Percentiles rank a stretch among this genome's conserved stretches.
These are phyloP conservation scores for Ilex asprella DNA, from an alignment of 257 asterid genomes.

Conservation along the genomic window DNA sequence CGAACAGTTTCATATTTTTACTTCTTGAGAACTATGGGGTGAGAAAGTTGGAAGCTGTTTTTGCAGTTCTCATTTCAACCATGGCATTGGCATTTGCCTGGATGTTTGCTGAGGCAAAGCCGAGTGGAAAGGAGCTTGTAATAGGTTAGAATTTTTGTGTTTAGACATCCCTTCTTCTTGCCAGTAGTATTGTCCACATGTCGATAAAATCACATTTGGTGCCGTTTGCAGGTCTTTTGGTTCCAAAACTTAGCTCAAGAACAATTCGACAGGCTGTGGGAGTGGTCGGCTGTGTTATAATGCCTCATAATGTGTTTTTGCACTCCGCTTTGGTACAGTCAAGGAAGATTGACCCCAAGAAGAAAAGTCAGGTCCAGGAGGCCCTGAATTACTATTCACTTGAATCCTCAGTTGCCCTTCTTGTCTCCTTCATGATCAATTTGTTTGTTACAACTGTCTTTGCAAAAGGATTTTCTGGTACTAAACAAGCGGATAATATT, in stretches of 20 bases:
- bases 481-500: slow-evolving; percentile 61
- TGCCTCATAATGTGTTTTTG: slow-evolving; percentile 96
- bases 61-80: slow-evolving; percentile 84
- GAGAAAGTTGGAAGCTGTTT: slow-evolving; percentile 97
- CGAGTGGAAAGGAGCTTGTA: slow-evolving; percentile 64
- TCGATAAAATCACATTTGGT: background rate
- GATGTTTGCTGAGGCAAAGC: slow-evolving; percentile 97
- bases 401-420: slow-evolving; percentile 81
- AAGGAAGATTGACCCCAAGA: slow-evolving; percentile 63
- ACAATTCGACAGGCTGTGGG: slow-evolving; percentile 97
- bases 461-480: slow-evolving; percentile 90
- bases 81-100: slow-evolving; percentile 96
- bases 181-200: background rate
- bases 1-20: slow-evolving; percentile 77
- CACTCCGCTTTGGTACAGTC: slow-evolving; percentile 98
- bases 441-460: slow-evolving; percentile 83
- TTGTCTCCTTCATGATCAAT: slow-evolving; percentile 86
- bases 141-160: slow-evolving; percentile 39
- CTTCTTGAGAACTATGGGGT: slow-evolving; percentile 98
- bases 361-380: slow-evolving; percentile 80
- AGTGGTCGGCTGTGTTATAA: slow-evolving; percentile 95
- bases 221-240: slow-evolving; percentile 54
- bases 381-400: slow-evolving; percentile 78
- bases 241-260: slow-evolving; percentile 87
- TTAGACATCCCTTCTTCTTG: background rate